Percentiles rank a stretch among this genome's conserved stretches.
Evolutionary conservation across 106 monocot species (phyloP).

Genomic region (Acorus gramineus): DNA sequence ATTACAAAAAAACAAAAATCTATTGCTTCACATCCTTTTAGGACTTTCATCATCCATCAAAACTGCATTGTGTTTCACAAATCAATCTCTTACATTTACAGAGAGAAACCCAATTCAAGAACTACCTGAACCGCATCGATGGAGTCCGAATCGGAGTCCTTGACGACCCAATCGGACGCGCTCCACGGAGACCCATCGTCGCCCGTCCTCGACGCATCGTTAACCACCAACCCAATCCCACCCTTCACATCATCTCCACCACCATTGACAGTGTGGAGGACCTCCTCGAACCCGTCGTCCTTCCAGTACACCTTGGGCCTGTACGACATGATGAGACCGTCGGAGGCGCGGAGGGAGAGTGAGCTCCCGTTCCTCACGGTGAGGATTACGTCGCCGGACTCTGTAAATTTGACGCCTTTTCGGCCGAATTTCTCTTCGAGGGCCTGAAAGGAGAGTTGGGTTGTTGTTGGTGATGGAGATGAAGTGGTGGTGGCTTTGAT

Average conservation of each 20-base stretch:
- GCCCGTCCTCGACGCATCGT: slow-evolving; percentile 16
- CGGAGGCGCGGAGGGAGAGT: slow-evolving; percentile 37
- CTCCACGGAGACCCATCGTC: slow-evolving; percentile 22
- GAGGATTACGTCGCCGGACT: slow-evolving; percentile 30
- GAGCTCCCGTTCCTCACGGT: slow-evolving; percentile 71
- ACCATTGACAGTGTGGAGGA: slow-evolving; percentile 35
- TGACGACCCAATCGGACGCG: slow-evolving; percentile 58
- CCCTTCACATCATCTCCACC: slow-evolving; percentile 24
- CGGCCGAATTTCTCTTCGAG: slow-evolving; percentile 73
- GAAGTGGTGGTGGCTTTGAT: slow-evolving; percentile 32
- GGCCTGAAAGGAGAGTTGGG: slow-evolving; percentile 14
- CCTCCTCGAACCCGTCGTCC: slow-evolving; percentile 73
- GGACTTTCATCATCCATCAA: too few relatives aligned
- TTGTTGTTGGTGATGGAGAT: slow-evolving; percentile 15
- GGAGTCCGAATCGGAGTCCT: slow-evolving; percentile 74
- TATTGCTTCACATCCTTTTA: too few relatives aligned
- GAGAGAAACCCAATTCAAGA: neutral
- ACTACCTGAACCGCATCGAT: slow-evolving; percentile 85
- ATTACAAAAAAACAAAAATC: too few relatives aligned
- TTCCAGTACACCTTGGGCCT: slow-evolving; percentile 87
- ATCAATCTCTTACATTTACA: neutral
- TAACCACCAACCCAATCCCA: slow-evolving; percentile 57
- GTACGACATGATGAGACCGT: slow-evolving; percentile 83
- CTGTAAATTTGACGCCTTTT: slow-evolving; percentile 66
- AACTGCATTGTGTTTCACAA: too few relatives aligned